Percentiles rank a stretch among this genome's conserved stretches.
These are phyloP conservation scores for Mucor saturninus DNA, from an alignment of 371 early-diverging fungal genomes.

Conservation along the genomic window DNA sequence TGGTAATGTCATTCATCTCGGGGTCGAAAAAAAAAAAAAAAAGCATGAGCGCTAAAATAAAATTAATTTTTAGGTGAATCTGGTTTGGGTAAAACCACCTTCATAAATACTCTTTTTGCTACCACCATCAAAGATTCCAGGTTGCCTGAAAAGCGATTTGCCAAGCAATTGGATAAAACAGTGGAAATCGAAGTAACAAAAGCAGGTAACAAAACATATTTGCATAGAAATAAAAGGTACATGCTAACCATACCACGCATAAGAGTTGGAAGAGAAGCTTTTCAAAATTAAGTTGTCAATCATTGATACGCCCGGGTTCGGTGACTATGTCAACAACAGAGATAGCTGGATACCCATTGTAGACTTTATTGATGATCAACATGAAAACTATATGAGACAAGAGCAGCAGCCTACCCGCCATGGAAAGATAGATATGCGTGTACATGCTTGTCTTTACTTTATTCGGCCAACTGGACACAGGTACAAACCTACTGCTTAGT, in stretches of 20 bases:
- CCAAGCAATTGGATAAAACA: slow-evolving; percentile 84
- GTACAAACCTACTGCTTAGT: slow-evolving; percentile 39
- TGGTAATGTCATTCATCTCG: slow-evolving; percentile 66
- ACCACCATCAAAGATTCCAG: slow-evolving; percentile 85
- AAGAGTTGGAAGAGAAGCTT: slow-evolving; percentile 29
- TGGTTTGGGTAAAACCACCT: slow-evolving; percentile 88
- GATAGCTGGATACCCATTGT: slow-evolving; percentile 70
- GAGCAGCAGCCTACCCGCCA: slow-evolving; percentile 58
- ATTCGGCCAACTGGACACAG: slow-evolving; percentile 86
- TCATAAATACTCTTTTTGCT: slow-evolving; percentile 88
- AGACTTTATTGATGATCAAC: slow-evolving; percentile 90
- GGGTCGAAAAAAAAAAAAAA: too few relatives aligned
- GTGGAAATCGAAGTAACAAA: slow-evolving; percentile 89
- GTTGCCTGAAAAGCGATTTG: slow-evolving; percentile 73
- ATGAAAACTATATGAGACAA: slow-evolving; percentile 82
- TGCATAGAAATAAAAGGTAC: too few relatives aligned
- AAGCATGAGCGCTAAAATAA: not conserved
- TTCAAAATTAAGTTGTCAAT: slow-evolving; percentile 88
- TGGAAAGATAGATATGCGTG: slow-evolving; percentile 65
- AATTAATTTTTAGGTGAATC: slow-evolving; percentile 42
- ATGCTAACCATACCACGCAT: not conserved
- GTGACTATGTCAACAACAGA: slow-evolving; percentile 81
- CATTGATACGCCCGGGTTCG: slow-evolving; percentile 92
- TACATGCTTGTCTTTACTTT: slow-evolving; percentile 92
- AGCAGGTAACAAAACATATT: slow-evolving; percentile 23